Base-by-base conservation (phyloP, 2,329 filamentous ascomycete genomes). In the Diaporthe citri region DNA sequence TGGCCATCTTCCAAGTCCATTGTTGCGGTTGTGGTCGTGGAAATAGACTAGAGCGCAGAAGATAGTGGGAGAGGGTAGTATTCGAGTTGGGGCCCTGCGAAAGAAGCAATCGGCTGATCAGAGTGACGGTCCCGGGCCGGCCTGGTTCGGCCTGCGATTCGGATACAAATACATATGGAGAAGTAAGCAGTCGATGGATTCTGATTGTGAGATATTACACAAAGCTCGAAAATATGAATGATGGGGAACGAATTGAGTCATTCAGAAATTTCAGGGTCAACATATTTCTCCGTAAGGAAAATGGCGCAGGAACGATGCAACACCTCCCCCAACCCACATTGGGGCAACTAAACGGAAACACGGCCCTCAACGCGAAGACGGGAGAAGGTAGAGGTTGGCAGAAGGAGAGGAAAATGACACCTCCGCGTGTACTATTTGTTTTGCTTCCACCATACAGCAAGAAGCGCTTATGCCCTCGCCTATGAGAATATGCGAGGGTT, bases 221-320 rank as follows among this genome's bases (percentile, higher is more conserved):
- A 25, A 17, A 51, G 12, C 22, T 34, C 12, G 60, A 20, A 4
- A 39, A 25, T 10, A 22, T 67, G 34, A 6, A n/a, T 17, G 46
- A 22, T 52, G 64, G 34, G 13, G 3, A 39, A 22, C 9, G 41
- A 39, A 51, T 52, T 20, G 62, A 66, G 25, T 52, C 46, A 52
- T 39, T 67, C 28, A 25, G 34, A 39, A 56, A 52, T 52, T 66
- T 25, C 31, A 51, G 62, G 31, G 25, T 31, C 43, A 51, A 28
- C 12, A 39, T 51, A 67, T 36, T 67, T 51, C 62, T 51, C 43
- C 43, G 39, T 28, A 25, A n/a, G 41, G 43, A 66, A 67, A 39
- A 39, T 52, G 28, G 43, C 22, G 20, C 46, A 25, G 43, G 34
- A 36, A 25, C 25, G 22, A 20, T 51, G 22, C 10, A 36, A 36